phyloP scores from a whole-genome alignment of 1,139 yeast species.

The Sugiyamaella novakii region DNA sequence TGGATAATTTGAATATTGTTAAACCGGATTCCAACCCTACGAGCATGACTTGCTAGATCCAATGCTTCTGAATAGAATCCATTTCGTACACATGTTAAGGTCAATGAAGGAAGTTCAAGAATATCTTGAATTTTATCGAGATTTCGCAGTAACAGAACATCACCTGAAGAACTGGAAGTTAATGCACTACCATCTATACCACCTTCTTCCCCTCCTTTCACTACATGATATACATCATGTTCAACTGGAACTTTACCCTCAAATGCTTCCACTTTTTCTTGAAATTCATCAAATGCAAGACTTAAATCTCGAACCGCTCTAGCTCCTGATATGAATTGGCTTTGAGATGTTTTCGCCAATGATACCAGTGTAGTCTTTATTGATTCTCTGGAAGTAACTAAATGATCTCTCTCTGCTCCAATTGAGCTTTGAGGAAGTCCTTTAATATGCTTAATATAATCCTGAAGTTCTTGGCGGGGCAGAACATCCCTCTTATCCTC shows the following conservation, averaged over 20 bases:
- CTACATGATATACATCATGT: slow-evolving; percentile 18
- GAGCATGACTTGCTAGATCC: slow-evolving; percentile 71
- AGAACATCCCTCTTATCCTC: slow-evolving; percentile 23
- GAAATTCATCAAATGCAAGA: slow-evolving; percentile 28
- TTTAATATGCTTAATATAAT: slow-evolving; percentile 31
- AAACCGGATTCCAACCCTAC: slow-evolving; percentile 67
- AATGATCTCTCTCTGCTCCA: slow-evolving; percentile 28
- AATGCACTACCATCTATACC: slow-evolving; percentile 3
- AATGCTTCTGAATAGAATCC: slow-evolving; percentile 91
- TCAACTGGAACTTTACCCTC: slow-evolving; percentile 21
- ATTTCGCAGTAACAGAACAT: slow-evolving; percentile 56
- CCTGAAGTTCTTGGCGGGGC: slow-evolving; percentile 19
- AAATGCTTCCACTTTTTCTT: slow-evolving; percentile 23
- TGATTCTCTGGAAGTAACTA: slow-evolving; percentile 28
- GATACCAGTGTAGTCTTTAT: slow-evolving; percentile 31
- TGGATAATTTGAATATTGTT: slow-evolving; percentile 61
- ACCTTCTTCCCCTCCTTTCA: background rate
- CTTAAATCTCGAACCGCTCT: slow-evolving; percentile 25
- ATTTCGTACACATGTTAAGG: slow-evolving; percentile 78
- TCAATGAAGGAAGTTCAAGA: slow-evolving; percentile 78
- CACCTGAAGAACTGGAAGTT: slow-evolving; percentile 17
- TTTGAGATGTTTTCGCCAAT: slow-evolving; percentile 32
- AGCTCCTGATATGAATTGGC: slow-evolving; percentile 32
- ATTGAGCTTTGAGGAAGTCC: slow-evolving; percentile 30
- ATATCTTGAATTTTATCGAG: slow-evolving; percentile 75